Percentiles rank a stretch among this genome's conserved stretches.
Conservation (phyloP, 768 basidiomycete species). For the Naganishia antarctica region DNA sequence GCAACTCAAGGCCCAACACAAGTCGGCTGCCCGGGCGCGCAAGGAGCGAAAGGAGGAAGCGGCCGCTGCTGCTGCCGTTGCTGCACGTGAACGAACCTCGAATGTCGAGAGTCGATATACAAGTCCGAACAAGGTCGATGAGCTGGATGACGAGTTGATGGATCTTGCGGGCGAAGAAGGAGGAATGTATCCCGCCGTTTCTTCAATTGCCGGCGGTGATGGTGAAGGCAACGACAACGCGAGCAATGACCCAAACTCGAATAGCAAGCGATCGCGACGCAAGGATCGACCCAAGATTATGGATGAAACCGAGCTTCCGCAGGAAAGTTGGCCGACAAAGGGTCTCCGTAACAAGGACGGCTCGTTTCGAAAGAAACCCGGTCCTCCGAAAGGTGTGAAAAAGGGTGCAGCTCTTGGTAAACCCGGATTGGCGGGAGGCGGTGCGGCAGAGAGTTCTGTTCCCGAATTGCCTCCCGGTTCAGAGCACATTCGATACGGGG, state of each 20-base stretch:
- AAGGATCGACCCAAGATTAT: slow-evolving; percentile 17
- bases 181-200: slow-evolving; percentile 7
- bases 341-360: slow-evolving; percentile 43
- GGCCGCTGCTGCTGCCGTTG: not conserved
- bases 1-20: slow-evolving; percentile 13
- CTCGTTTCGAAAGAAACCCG: slow-evolving; percentile 43
- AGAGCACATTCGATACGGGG: slow-evolving; percentile 2
- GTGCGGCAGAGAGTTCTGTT: not conserved
- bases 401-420: slow-evolving; percentile 25
- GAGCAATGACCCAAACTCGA: slow-evolving; percentile 12
- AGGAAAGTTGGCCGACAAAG: slow-evolving; percentile 27
- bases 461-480: not conserved
- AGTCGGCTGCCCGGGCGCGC: not conserved
- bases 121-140: slow-evolving; percentile 1
- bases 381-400: slow-evolving; percentile 45
- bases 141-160: slow-evolving; percentile 29
- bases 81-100: not conserved
- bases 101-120: not conserved
- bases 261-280: not conserved
- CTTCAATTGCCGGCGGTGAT: slow-evolving; percentile 31
- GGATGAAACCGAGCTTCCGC: slow-evolving; percentile 16
- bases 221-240: slow-evolving; percentile 36
- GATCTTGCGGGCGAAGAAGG: slow-evolving; percentile 30
- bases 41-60: slow-evolving; percentile 18
- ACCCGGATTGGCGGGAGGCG: slow-evolving; percentile 10